Percentiles rank a stretch among this genome's conserved stretches.
phyloP scores from a whole-genome alignment of 495 filamentous ascomycete species.

The Penicillium bovifimosum region DNA sequence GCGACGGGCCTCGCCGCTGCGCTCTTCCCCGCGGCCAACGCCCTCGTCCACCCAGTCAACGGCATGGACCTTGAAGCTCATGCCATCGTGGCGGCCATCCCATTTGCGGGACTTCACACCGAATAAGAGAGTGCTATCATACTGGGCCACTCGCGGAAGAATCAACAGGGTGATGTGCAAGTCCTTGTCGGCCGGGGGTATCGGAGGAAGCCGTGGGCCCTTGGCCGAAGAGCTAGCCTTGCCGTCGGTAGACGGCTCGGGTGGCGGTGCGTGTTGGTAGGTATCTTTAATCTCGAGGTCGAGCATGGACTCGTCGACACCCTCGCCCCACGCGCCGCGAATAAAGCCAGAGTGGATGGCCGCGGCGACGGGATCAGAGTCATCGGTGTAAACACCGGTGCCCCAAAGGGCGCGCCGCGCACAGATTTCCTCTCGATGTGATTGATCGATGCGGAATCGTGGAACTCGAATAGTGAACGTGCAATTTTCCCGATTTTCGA shows the following conservation, averaged over 20 bases:
- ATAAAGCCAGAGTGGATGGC: slow-evolving; percentile 93
- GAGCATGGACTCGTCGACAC: slow-evolving; percentile 63
- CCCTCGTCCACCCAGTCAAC: slow-evolving; percentile 78
- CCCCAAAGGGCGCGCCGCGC: slow-evolving; percentile 78
- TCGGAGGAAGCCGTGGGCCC: slow-evolving; percentile 34
- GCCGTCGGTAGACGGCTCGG: slow-evolving; percentile 15
- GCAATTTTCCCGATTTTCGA: slow-evolving; percentile 81
- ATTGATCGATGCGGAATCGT: slow-evolving; percentile 62
- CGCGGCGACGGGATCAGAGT: slow-evolving; percentile 88
- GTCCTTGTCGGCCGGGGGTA: slow-evolving; percentile 56
- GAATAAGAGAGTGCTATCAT: slow-evolving; percentile 64
- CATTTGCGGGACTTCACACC: slow-evolving; percentile 78
- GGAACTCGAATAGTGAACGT: slow-evolving; percentile 85
- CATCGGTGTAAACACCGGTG: slow-evolving; percentile 89
- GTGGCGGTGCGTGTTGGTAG: slow-evolving; percentile 34
- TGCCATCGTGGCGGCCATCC: slow-evolving; percentile 66
- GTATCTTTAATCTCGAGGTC: slow-evolving; percentile 53
- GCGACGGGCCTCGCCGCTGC: slow-evolving; percentile 56
- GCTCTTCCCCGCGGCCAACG: slow-evolving; percentile 58
- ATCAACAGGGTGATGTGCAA: slow-evolving; percentile 80
- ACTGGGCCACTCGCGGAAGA: slow-evolving; percentile 70
- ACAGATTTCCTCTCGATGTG: slow-evolving; percentile 75
- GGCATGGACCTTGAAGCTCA: slow-evolving; percentile 77
- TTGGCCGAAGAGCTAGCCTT: slow-evolving; percentile 20
- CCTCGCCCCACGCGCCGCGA: slow-evolving; percentile 76